Percentiles rank a stretch among this genome's conserved stretches.
phyloP scores from a whole-genome alignment of 2,329 filamentous ascomycete species.

The Fusarium torreyae region DNA sequence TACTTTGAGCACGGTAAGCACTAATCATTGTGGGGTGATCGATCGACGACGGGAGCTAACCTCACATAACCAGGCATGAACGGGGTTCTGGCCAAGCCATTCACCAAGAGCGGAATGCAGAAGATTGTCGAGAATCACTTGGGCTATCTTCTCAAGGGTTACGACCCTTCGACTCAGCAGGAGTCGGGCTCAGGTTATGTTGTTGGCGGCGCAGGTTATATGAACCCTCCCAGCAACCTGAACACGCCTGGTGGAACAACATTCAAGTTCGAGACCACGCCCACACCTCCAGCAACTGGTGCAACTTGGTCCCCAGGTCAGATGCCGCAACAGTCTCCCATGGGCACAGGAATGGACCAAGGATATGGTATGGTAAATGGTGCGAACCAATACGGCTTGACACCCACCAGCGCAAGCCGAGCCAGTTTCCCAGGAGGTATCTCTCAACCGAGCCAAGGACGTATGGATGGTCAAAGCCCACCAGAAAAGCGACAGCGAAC shows the following conservation, averaged over 20 bases:
- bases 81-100: constrained; percentile 96
- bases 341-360: constrained; percentile 59
- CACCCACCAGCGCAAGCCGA: constrained; percentile 51
- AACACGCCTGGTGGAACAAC: constrained; percentile 43
- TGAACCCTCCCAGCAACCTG: constrained; percentile 53
- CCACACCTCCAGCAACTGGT: constrained; percentile 65
- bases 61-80: constrained; percentile 84
- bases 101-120: constrained; percentile 89
- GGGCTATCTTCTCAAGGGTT: constrained; percentile 81
- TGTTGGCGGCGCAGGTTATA: constrained; percentile 54
- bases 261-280: constrained; percentile 70
- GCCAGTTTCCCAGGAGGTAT: constrained; percentile 47
- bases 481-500: constrained; percentile 68
- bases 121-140: constrained; percentile 92
- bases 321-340: constrained; percentile 65
- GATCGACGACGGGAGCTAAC: constrained; percentile 28
- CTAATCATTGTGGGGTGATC: background rate
- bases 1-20: constrained; percentile 94
- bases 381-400: constrained; percentile 57
- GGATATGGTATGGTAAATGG: constrained; percentile 64
- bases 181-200: constrained; percentile 56
- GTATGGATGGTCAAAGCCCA: constrained; percentile 60
- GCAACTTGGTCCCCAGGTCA: constrained; percentile 68
- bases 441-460: constrained; percentile 47
- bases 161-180: constrained; percentile 64